Percentiles rank a stretch among this genome's conserved stretches.
These are phyloP conservation scores for Cryphonectria carpinicola DNA, from an alignment of 2,329 filamentous ascomycete species.

Conservation along the genomic window DNA sequence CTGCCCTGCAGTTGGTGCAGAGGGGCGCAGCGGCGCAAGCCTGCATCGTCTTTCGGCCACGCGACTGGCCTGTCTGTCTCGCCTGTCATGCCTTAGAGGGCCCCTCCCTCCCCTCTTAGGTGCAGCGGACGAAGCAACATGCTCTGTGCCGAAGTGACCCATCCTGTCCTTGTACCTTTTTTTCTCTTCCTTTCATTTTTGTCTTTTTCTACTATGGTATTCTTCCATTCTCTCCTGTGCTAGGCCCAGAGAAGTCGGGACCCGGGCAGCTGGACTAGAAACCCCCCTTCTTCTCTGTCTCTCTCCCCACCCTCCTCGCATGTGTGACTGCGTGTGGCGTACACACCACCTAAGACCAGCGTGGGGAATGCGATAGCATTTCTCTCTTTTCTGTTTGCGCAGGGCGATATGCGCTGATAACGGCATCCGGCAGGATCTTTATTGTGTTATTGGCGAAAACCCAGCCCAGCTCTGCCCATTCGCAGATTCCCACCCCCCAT, in stretches of 20 bases:
- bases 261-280: background rate
- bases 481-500: background rate
- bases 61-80: conserved; percentile 16
- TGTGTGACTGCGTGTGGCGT: conserved; percentile 5
- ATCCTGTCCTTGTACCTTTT: background rate
- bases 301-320: background rate
- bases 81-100: background rate
- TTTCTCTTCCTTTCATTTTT: background rate
- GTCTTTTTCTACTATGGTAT: background rate
- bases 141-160: background rate
- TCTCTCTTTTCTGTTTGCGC: background rate
- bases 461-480: conserved; percentile 1
- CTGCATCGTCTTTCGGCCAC: conserved; percentile 7
- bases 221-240: background rate
- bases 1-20: background rate
- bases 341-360: background rate
- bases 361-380: background rate
- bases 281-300: background rate
- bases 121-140: background rate
- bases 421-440: conserved; percentile 7
- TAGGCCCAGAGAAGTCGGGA: background rate
- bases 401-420: background rate
- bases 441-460: background rate
- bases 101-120: background rate
- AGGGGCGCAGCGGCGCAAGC: background rate